Conservation (phyloP, 805 yeast genomes). For the Myxozyma geophila region DNA sequence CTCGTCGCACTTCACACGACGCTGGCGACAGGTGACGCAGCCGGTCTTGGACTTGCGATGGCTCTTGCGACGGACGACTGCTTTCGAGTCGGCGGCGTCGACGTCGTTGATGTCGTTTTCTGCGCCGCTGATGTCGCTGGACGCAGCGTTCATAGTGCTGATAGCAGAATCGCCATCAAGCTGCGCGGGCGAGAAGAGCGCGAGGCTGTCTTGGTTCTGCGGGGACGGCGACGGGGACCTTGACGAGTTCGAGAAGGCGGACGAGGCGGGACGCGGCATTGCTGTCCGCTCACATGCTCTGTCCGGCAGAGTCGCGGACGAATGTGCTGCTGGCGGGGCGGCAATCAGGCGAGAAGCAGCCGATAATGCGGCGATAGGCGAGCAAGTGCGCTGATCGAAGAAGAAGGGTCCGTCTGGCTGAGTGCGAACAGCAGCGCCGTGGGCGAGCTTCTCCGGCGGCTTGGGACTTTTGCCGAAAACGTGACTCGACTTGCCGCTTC, state of each 20-base stretch:
- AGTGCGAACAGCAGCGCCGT: too few species aligned
- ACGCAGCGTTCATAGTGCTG: background rate
- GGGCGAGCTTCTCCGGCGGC: too few species aligned
- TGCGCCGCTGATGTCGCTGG: background rate
- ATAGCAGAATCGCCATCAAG: background rate
- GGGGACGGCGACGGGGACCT: slow-evolving; percentile 9
- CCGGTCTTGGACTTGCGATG: slow-evolving; percentile 46
- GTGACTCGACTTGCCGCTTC: too few species aligned
- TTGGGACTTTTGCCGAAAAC: too few species aligned
- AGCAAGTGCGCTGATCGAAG: too few species aligned
- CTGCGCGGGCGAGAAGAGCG: slow-evolving; percentile 8
- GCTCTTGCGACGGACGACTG: slow-evolving; percentile 22
- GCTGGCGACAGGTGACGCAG: slow-evolving; percentile 63
- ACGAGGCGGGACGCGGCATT: background rate
- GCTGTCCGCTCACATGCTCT: background rate
- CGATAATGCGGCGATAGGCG: too few species aligned
- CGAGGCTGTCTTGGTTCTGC: background rate
- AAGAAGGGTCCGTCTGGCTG: too few species aligned
- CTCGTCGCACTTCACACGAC: slow-evolving; percentile 71
- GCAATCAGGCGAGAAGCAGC: too few species aligned
- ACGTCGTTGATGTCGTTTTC: background rate
- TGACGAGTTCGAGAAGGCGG: background rate
- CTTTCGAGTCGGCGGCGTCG: background rate
- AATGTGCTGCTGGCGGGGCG: too few species aligned
- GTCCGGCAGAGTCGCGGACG: background rate